These are phyloP conservation scores for Trichoderma aggressivum DNA, from an alignment of 2,329 filamentous ascomycete genomes.

Conservation along the genomic window DNA sequence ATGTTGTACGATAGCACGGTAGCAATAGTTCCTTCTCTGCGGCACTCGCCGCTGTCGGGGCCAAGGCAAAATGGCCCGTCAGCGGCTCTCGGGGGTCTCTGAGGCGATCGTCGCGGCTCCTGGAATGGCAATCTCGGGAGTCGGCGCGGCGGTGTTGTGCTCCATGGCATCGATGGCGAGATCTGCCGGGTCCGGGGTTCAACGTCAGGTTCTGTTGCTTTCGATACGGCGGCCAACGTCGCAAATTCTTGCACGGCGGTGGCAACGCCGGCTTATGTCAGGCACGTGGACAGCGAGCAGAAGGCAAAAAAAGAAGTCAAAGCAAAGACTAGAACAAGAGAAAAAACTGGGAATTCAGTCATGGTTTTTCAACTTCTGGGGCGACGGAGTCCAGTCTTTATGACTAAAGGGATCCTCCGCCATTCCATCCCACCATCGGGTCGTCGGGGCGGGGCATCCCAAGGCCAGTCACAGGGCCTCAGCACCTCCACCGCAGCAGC, in stretches of 20 bases:
- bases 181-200: not conserved
- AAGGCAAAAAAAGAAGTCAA: not conserved
- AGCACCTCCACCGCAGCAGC: not conserved
- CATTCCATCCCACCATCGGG: constrained; percentile 7
- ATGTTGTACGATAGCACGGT: not conserved
- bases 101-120: constrained; percentile 5
- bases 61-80: not conserved
- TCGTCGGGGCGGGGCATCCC: constrained; percentile 17
- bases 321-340: not conserved
- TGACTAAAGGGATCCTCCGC: constrained; percentile 12
- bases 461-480: not conserved
- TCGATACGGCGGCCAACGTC: not conserved
- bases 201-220: not conserved
- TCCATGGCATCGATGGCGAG: constrained; percentile 12
- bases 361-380: not conserved
- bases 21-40: not conserved
- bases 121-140: constrained; percentile 6
- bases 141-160: constrained; percentile 17
- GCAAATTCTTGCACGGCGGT: not conserved
- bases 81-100: not conserved
- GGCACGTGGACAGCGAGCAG: constrained; percentile 6
- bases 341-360: not conserved
- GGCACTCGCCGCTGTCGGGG: not conserved
- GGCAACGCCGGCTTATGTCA: constrained; percentile 1
- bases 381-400: constrained; percentile 8